phyloP scores from a whole-genome alignment of 75 land plant species.

The Adiantum capillusveneris region DNA sequence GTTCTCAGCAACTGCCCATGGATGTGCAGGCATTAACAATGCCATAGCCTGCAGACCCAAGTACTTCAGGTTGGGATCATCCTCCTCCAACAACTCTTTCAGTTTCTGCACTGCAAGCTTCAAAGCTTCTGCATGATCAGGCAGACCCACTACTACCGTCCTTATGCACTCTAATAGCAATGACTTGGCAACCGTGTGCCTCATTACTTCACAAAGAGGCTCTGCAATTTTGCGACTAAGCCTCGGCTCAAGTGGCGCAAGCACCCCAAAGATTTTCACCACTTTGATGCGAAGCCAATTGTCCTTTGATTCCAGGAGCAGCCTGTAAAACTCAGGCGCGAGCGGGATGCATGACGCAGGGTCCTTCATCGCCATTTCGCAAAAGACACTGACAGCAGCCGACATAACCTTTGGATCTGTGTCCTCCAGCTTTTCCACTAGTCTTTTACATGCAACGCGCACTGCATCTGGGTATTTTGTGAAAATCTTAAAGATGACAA shows the following conservation, averaged over 20 bases:
- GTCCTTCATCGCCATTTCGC: constrained; percentile 63
- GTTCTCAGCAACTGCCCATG: constrained; percentile 68
- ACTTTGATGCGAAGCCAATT: constrained; percentile 95
- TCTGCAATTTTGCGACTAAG: constrained; percentile 71
- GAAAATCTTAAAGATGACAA: constrained; percentile 50
- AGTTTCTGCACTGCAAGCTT: constrained; percentile 62
- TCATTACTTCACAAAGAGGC: constrained; percentile 69
- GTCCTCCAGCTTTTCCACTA: constrained; percentile 74
- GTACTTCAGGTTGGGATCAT: constrained; percentile 86
- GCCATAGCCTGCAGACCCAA: constrained; percentile 70
- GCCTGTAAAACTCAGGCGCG: constrained; percentile 79
- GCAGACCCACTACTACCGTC: constrained; percentile 52
- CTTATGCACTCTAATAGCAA: constrained; percentile 81
- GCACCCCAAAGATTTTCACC: constrained; percentile 76
- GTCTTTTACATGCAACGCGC: constrained; percentile 57
- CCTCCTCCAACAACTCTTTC: constrained; percentile 50
- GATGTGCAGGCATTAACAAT: constrained; percentile 34
- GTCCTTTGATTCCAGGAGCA: constrained; percentile 55
- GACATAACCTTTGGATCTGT: constrained; percentile 47
- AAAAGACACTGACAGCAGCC: constrained; percentile 71
- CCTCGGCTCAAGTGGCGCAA: constrained; percentile 73
- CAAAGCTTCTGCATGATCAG: constrained; percentile 56
- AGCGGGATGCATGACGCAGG: constrained; percentile 71
- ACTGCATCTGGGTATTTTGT: constrained; percentile 64
- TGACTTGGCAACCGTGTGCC: constrained; percentile 65